phyloP scores from a whole-genome alignment of 2,329 filamentous ascomycete species.

The Teratosphaeria zuluensis region DNA sequence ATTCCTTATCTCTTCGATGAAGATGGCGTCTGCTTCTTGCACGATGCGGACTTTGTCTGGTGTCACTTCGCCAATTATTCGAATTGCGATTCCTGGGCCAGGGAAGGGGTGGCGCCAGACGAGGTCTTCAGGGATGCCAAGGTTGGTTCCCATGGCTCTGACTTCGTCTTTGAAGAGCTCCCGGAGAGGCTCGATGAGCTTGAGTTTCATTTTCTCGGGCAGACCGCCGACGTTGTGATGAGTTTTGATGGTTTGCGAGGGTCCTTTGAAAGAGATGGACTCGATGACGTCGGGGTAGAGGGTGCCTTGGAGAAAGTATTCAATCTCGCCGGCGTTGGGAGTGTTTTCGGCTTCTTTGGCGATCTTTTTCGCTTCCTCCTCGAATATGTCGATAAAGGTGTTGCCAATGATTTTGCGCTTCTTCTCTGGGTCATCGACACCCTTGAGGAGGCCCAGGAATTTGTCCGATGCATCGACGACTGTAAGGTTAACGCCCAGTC shows the following conservation, averaged over 20 bases:
- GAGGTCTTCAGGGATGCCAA: constrained; percentile 64
- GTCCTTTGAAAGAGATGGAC: constrained; percentile 63
- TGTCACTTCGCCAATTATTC: constrained; percentile 78
- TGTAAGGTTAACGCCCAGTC: constrained; percentile 83
- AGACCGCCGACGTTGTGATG: constrained; percentile 66
- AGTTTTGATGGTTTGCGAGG: constrained; percentile 62
- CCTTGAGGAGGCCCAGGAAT: constrained; percentile 69
- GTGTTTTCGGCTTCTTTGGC: constrained; percentile 61
- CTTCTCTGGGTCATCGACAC: constrained; percentile 66
- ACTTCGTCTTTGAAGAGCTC: constrained; percentile 83
- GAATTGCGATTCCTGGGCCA: constrained; percentile 64
- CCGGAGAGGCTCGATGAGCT: constrained; percentile 68
- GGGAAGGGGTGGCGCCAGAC: constrained; percentile 73
- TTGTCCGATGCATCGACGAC: constrained; percentile 69
- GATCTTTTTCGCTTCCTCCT: constrained; percentile 66
- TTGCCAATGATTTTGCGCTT: constrained; percentile 88
- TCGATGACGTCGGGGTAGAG: constrained; percentile 69
- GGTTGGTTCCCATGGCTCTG: constrained; percentile 55
- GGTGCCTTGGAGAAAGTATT: constrained; percentile 82
- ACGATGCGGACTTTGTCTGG: constrained; percentile 69
- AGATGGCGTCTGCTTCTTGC: constrained; percentile 67
- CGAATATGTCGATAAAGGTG: constrained; percentile 74
- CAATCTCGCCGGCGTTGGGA: constrained; percentile 60
- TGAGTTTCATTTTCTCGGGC: constrained; percentile 51
- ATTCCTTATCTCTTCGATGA: constrained; percentile 63